A percentile compares a stretch with the other conserved stretches of the same genome.
Evolutionary conservation across 805 yeast species (phyloP).

Genomic region (Brettanomyces custersianus): DNA sequence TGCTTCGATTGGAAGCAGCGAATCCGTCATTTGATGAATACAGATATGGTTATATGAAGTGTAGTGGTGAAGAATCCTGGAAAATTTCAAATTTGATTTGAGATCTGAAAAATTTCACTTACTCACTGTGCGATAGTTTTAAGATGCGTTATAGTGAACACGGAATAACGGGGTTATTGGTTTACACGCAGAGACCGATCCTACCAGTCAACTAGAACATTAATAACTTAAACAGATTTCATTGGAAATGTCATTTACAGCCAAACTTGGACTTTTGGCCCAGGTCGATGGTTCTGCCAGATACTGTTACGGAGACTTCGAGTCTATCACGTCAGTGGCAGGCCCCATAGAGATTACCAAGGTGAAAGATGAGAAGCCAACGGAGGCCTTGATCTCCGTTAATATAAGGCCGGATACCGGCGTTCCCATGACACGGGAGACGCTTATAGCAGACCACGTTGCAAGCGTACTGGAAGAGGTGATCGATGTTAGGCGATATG

Average conservation of each 20-base stretch:
- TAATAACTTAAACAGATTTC: not conserved
- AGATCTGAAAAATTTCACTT: too few relatives aligned
- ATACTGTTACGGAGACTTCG: slow-evolving; percentile 39
- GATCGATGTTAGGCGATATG: slow-evolving; percentile 56
- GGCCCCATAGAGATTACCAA: slow-evolving; percentile 83
- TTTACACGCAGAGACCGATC: too few relatives aligned
- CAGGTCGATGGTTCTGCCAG: slow-evolving; percentile 80
- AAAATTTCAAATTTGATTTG: too few relatives aligned
- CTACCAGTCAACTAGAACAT: too few relatives aligned
- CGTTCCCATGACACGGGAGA: slow-evolving; percentile 63
- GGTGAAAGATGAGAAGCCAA: slow-evolving; percentile 76
- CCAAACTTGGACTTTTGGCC: slow-evolving; percentile 26
- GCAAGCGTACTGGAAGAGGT: slow-evolving; percentile 51
- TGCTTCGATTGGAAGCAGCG: slow-evolving; percentile 18
- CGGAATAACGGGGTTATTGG: too few relatives aligned
- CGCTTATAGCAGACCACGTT: slow-evolving; percentile 62
- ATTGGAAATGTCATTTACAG: slow-evolving; percentile 1
- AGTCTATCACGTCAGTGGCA: slow-evolving; percentile 66
- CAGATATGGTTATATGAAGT: too few relatives aligned
- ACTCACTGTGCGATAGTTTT: too few relatives aligned
- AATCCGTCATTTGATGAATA: too few relatives aligned
- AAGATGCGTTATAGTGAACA: too few relatives aligned
- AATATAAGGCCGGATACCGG: slow-evolving; percentile 75
- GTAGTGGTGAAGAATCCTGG: too few relatives aligned
- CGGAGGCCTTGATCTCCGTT: slow-evolving; percentile 67